Percentiles rank a stretch among this genome's conserved stretches.
Conservation (phyloP, 2,329 filamentous ascomycete species). For the Coleophoma crateriformis region DNA sequence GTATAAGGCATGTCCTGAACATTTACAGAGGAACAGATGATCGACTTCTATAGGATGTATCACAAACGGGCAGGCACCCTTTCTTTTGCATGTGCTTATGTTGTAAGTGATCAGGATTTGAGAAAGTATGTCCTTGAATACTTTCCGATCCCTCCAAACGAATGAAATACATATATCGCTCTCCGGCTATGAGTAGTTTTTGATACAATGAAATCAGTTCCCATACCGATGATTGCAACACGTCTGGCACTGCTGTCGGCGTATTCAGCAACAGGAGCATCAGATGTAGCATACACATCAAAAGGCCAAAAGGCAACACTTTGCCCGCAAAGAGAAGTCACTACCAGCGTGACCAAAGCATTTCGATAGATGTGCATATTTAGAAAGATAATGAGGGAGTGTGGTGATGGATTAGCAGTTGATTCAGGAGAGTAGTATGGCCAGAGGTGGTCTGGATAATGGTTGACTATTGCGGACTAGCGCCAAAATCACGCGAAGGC, state of each 20-base stretch:
- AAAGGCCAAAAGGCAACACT: constrained; percentile 24
- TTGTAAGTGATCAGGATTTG: too few relatives aligned
- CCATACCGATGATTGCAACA: constrained; percentile 28
- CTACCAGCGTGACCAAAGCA: constrained; percentile 12
- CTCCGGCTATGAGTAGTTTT: not conserved
- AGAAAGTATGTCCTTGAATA: too few relatives aligned
- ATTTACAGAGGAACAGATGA: too few relatives aligned
- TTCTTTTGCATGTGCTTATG: too few relatives aligned
- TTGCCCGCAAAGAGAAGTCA: constrained; percentile 13
- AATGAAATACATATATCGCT: not conserved
- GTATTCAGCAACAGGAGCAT: constrained; percentile 8
- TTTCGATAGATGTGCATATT: constrained; percentile 20
- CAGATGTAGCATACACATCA: constrained; percentile 10
- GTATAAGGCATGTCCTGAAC: too few relatives aligned
- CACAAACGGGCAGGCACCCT: too few relatives aligned
- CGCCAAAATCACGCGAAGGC: not conserved
- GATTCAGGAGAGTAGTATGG: not conserved
- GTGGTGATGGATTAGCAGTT: not conserved
- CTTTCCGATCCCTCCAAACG: too few relatives aligned
- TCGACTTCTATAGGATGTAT: too few relatives aligned
- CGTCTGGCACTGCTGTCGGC: constrained; percentile 16
- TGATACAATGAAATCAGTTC: not conserved
- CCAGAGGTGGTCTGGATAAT: too few relatives aligned
- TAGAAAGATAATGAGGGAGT: not conserved
- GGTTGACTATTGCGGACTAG: not conserved